Percentiles rank a stretch among this genome's conserved stretches.
These are phyloP conservation scores for Nitzschia palea DNA, from an alignment of 108 stramenopile species.

Conservation along the genomic window DNA sequence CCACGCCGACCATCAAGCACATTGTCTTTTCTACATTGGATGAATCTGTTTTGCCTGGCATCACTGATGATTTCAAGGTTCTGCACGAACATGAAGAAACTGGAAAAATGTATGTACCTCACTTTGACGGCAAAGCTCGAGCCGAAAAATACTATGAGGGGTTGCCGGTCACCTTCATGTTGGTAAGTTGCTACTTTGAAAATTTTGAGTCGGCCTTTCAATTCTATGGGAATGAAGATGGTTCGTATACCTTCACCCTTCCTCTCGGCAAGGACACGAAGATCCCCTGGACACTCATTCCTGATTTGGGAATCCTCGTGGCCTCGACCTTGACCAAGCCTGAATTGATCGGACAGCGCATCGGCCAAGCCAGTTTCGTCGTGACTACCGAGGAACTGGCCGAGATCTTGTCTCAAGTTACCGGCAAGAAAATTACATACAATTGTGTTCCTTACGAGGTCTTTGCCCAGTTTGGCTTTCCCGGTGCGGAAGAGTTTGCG, in stretches of 20 bases:
- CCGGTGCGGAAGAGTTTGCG: conserved; percentile 11
- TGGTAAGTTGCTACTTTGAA: not conserved
- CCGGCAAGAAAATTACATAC: not conserved
- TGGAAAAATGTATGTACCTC: conserved; percentile 5
- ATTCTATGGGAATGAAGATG: not conserved
- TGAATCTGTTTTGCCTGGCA: not conserved
- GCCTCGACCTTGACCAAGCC: not conserved
- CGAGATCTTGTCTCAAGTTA: not conserved
- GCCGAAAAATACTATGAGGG: conserved; percentile 4
- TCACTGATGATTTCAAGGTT: not conserved
- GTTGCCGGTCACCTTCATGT: not conserved
- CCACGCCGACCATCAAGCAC: conserved; percentile 1
- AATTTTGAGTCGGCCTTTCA: not conserved
- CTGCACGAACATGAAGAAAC: not conserved
- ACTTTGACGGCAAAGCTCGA: conserved; percentile 20
- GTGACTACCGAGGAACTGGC: conserved; percentile 4
- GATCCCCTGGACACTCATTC: not conserved
- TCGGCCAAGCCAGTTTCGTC: not conserved
- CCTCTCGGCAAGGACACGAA: conserved; percentile 6
- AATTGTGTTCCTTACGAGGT: not conserved
- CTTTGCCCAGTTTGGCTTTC: conserved; percentile 15
- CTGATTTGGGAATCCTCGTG: not conserved
- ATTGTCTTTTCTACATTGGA: conserved; percentile 5
- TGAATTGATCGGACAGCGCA: not conserved
- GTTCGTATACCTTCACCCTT: not conserved